phyloP scores from a whole-genome alignment of 2,329 filamentous ascomycete genomes.

The Calonectria leucothoes region DNA sequence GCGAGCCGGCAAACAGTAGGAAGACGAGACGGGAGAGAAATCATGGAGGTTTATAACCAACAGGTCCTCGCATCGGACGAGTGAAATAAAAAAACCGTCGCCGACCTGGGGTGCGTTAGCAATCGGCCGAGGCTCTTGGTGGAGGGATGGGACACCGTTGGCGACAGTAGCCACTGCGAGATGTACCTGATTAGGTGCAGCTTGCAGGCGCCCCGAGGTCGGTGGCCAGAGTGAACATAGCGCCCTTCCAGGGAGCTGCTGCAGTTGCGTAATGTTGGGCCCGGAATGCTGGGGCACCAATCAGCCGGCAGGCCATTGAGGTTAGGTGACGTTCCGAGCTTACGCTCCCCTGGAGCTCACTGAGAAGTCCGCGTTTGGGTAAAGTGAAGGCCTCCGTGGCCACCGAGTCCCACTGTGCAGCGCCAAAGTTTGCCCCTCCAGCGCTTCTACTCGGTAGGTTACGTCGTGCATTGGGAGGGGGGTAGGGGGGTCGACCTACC shows the following conservation, averaged over 20 bases:
- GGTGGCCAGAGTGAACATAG: constrained; percentile 1
- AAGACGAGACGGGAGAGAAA: not conserved
- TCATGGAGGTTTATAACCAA: not conserved
- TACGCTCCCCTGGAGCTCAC: not conserved
- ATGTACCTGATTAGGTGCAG: constrained; percentile 15
- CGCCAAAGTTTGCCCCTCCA: constrained; percentile 35
- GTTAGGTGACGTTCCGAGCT: not conserved
- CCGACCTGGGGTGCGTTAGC: constrained; percentile 1
- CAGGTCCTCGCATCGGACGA: not conserved
- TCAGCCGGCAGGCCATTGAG: constrained; percentile 3
- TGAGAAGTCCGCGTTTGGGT: not conserved
- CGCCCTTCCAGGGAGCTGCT: not conserved
- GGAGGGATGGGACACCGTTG: constrained; percentile 9
- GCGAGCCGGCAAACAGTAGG: not conserved
- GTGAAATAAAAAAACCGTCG: not conserved
- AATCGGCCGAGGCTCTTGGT: constrained; percentile 8
- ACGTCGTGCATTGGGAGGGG: not conserved
- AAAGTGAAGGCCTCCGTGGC: constrained; percentile 6
- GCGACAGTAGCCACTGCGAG: not conserved
- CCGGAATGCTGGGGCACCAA: constrained; percentile 5
- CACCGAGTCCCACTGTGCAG: constrained; percentile 26
- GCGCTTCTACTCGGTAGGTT: constrained; percentile 9
- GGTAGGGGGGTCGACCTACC: not conserved
- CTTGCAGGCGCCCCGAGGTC: constrained; percentile 5
- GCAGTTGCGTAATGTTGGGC: constrained; percentile 3